Evolutionary conservation across 2,329 filamentous ascomycete genomes (phyloP), one percentile per base, ranked within the genome.

Genomic region (Kalaharituber pfeilii): DNA sequence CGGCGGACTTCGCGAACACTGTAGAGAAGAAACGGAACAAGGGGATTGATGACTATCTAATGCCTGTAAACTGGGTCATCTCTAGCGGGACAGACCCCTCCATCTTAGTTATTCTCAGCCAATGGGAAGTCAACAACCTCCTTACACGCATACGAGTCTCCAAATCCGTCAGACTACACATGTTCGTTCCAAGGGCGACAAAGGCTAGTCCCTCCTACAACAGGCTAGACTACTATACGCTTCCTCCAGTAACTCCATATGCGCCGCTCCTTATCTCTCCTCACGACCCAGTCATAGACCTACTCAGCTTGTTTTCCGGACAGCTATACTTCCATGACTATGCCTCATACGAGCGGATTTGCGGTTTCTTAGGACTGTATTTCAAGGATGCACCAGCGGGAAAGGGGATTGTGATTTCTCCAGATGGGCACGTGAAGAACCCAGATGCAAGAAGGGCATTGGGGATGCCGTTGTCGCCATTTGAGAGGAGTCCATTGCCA

Each of bases 301-400:
- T 77, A 54, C 70, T 86, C 0, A 81, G 82, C 44, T 66, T 86
- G 0, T 85, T 86, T 53, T 70, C 82, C 0, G 82, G 82, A 0
- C 79, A 82, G 53, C 69, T 85, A 0, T 86, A 85, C 59, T 68
- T 85, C 8, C 65, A 63, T 0, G 72, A 69, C 0, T 75, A 71
- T 44, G 55, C 67, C 0, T 74, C 83, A 52, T 86, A 85, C 57
- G 58, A 64, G 0, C 63, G 68, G 5, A 62, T 74, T 0, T 81
- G 78, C 56, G 63, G 68, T 1, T 73, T 72, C 39, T 66, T 84
- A 0, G 74, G 78, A 0, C 62, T 82, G 0, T 65, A 69, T 0
- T 69, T 65, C 24, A 29, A 59, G 0, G 56, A 58, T 33, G 49
- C 42, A 3, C 36, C 53, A 6, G 26, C 36, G 5, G 57, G 54